These are phyloP conservation scores for Amorphotheca resinae DNA, from an alignment of 495 filamentous ascomycete species.

Conservation along the genomic window DNA sequence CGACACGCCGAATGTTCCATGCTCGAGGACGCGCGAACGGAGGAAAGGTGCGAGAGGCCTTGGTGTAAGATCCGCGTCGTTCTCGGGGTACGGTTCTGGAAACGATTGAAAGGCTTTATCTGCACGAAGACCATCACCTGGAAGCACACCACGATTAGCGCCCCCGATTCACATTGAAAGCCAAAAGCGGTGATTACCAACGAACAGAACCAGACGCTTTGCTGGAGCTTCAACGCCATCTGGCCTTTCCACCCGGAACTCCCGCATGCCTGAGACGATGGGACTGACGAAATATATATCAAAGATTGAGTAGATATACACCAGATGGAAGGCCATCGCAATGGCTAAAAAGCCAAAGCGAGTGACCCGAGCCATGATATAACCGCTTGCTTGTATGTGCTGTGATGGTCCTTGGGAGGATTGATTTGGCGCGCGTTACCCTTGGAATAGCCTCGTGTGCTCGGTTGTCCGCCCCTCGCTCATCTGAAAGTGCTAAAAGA, in stretches of 20 bases:
- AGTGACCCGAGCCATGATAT: slow-evolving; percentile 60
- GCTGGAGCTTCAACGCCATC: slow-evolving; percentile 59
- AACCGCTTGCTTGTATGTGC: background rate
- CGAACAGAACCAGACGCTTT: slow-evolving; percentile 82
- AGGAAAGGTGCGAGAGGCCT: slow-evolving; percentile 86
- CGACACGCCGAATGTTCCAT: slow-evolving; percentile 97
- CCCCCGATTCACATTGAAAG: no score
- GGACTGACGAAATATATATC: slow-evolving; percentile 99
- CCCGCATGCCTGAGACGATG: slow-evolving; percentile 88
- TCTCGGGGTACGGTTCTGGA: slow-evolving; percentile 70
- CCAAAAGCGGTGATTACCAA: slow-evolving; percentile 45
- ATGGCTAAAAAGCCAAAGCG: slow-evolving; percentile 83
- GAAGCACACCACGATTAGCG: background rate
- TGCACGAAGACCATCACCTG: slow-evolving; percentile 85
- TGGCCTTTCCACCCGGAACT: slow-evolving; percentile 57
- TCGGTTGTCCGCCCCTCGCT: background rate
- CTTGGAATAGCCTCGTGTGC: background rate
- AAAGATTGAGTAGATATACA: slow-evolving; percentile 95
- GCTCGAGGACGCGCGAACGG: slow-evolving; percentile 70
- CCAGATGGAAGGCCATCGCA: slow-evolving; percentile 84
- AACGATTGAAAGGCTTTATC: slow-evolving; percentile 97
- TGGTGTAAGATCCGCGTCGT: slow-evolving; percentile 41
- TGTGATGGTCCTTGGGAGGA: no score
- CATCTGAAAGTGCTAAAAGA: slow-evolving; percentile 16
- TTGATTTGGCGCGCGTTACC: background rate